phyloP scores from a whole-genome alignment of 179 eudicot genomes.

The Patellifolia procumbens region DNA sequence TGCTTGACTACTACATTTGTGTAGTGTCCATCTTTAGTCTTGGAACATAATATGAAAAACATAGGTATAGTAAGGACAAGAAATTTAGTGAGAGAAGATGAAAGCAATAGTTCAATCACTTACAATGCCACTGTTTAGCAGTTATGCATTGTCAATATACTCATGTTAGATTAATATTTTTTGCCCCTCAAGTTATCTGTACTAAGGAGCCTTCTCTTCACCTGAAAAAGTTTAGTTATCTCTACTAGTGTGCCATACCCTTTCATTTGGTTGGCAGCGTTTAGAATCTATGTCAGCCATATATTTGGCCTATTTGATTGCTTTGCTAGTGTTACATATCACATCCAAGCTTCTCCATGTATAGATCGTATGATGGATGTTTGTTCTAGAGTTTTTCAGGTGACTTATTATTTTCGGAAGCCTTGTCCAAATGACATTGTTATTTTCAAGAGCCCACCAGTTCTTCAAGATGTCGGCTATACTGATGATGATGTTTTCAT shows the following conservation, averaged over 20 bases:
- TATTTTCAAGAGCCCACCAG: conserved; percentile 91
- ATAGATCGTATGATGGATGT: conserved; percentile 25
- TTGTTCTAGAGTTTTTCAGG: conserved; percentile 55
- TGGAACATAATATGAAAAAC: background rate
- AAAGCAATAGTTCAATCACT: background rate
- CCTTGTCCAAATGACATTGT: conserved; percentile 96
- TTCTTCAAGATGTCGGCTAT: conserved; percentile 83
- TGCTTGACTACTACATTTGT: background rate
- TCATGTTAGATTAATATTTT: background rate
- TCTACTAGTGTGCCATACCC: background rate
- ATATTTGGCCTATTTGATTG: background rate
- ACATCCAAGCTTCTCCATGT: background rate
- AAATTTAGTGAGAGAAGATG: background rate
- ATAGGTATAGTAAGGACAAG: background rate
- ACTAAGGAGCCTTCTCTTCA: too few relatives aligned
- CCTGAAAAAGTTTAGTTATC: too few relatives aligned
- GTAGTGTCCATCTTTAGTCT: background rate
- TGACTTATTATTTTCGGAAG: conserved; percentile 78
- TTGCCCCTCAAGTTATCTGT: background rate
- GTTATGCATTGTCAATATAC: background rate
- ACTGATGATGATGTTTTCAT: conserved; percentile 89
- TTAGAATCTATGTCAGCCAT: background rate
- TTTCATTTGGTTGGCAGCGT: background rate
- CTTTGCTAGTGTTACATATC: background rate
- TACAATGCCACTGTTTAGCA: background rate